Conservation (phyloP, 1,284 basidiomycete genomes). For the Lentinula novae-zelandiae region DNA sequence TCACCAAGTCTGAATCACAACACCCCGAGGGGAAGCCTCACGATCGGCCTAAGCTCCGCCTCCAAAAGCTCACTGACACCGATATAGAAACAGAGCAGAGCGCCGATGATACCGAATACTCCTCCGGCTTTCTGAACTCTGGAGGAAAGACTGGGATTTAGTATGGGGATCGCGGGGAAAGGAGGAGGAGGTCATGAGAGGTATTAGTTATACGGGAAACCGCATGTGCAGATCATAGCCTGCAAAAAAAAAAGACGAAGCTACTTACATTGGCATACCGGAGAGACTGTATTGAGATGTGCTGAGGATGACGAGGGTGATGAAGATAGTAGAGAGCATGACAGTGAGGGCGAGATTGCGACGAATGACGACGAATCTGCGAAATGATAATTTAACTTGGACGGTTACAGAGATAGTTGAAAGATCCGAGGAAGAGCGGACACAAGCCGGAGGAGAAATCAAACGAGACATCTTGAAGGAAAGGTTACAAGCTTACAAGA, state of each 20-base stretch:
- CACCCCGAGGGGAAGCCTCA: conserved; percentile 12
- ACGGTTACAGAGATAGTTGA: background rate
- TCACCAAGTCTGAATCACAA: background rate
- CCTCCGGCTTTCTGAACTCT: conserved; percentile 65
- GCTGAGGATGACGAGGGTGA: conserved; percentile 54
- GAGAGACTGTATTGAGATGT: conserved; percentile 35
- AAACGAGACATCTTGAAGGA: conserved; percentile 1
- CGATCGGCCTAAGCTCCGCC: conserved; percentile 12
- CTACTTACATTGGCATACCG: conserved; percentile 22
- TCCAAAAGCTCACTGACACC: conserved; percentile 56
- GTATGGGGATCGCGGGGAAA: background rate
- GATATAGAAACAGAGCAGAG: conserved; percentile 64
- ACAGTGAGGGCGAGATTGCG: conserved; percentile 12
- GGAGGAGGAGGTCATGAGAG: too few species aligned
- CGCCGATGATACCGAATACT: conserved; percentile 66
- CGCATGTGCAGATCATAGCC: background rate
- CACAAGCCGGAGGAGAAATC: background rate
- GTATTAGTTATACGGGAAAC: too few species aligned
- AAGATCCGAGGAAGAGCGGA: background rate
- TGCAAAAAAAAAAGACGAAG: background rate
- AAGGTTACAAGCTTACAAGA: conserved; percentile 22
- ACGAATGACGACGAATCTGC: conserved; percentile 12
- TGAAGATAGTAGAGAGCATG: conserved; percentile 43
- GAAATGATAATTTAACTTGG: background rate
- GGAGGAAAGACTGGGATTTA: conserved; percentile 7